Base-by-base conservation (phyloP, 805 yeast genomes). In the Spathaspora sp. region DNA sequence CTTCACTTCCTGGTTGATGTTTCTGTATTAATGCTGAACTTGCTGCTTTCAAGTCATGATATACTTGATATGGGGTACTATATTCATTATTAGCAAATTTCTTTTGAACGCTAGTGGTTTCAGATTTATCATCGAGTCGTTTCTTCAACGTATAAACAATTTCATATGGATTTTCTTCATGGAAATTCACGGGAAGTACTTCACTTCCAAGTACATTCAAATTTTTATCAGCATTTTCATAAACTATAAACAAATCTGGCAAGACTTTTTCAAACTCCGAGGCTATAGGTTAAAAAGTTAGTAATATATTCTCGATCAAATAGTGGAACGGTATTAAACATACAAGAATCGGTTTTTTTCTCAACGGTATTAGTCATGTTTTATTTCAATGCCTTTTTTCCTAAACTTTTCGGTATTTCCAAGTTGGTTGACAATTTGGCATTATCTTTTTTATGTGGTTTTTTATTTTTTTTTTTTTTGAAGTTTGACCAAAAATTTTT, bases 1-100 rank as follows among this genome's bases (percentile, higher is more conserved):
- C 64, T 4, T 67, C 60, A 1, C 80, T 64, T 1, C 87, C 86
- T 17, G 80, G 70, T 19, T 76, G 75, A 51, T 76, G 70, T 40
- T 75, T 68, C 43, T 75, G 68, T 23, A 86, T 73, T 35, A 73
- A 66, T n/a, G 74, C 60, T 11, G 80, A 74, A 38, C 83, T 70
- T 0, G 84, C 80, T 16, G 85, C 66, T 53, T 78, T 84, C 44
- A 88, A 61, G 63, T 88, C 96, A 60, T 87, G 93, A 59, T 74
- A 87, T 11, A 87, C 60, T 43, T 70, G 70, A 59, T 85, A 86
- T 6, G 86, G 71, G 0, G 78, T 68, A 9, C 63, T 60, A 16
- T 67, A 60, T 1, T 62, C 61, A 1, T 63, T 55, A 1, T 64
- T 65, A 8, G 58, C 32, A 55, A 73, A 70, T 56, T 79, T 80